Evolutionary conservation across 352 stramenopile genomes (phyloP).

Genomic region (Phytophthora capsici): DNA sequence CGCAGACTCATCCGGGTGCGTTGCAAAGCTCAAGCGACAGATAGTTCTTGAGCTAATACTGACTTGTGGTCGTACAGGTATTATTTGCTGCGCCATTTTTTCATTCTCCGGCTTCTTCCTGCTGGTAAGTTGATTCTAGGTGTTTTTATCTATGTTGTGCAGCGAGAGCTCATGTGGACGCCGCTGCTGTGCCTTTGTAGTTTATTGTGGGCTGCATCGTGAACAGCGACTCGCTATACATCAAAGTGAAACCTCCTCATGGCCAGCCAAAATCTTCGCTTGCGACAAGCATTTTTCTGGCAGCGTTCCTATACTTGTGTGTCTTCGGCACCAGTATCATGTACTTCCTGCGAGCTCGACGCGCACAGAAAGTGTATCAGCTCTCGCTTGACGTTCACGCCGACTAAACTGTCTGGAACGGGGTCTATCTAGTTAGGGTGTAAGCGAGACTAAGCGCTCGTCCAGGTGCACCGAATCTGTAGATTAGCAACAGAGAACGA

Average conservation of each 20-base stretch:
- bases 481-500: slow-evolving; percentile 55
- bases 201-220: slow-evolving; percentile 88
- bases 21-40: not conserved
- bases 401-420: slow-evolving; percentile 46
- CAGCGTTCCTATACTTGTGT: slow-evolving; percentile 84
- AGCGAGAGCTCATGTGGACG: not conserved
- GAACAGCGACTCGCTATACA: slow-evolving; percentile 88
- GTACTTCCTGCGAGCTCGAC: slow-evolving; percentile 81
- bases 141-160: not conserved
- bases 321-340: slow-evolving; percentile 88
- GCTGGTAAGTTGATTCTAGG: slow-evolving; percentile 44
- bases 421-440: slow-evolving; percentile 23
- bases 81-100: slow-evolving; percentile 82
- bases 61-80: slow-evolving; percentile 36
- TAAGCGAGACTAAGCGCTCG: slow-evolving; percentile 8
- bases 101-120: slow-evolving; percentile 77
- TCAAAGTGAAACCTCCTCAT: slow-evolving; percentile 79
- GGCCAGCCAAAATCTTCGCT: slow-evolving; percentile 87
- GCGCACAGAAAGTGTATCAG: slow-evolving; percentile 89
- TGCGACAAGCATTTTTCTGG: slow-evolving; percentile 87
- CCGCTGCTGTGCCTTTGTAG: slow-evolving; percentile 37
- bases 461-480: slow-evolving; percentile 41
- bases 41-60: not conserved
- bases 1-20: slow-evolving; percentile 74
- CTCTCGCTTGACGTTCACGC: slow-evolving; percentile 87